These are phyloP conservation scores for Cercophora scortea DNA, from an alignment of 495 filamentous ascomycete genomes.

Conservation along the genomic window DNA sequence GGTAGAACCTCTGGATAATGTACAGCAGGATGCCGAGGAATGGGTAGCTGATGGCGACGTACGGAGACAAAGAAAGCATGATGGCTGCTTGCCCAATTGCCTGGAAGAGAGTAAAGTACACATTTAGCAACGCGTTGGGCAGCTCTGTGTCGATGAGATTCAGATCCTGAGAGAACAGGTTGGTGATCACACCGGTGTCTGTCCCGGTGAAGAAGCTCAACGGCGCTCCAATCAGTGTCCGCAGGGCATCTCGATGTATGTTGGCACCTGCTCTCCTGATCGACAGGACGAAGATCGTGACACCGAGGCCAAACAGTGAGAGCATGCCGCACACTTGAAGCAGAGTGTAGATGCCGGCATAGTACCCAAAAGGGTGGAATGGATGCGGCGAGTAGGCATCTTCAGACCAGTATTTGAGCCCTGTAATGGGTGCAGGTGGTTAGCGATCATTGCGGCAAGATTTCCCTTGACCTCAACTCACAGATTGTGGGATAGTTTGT, in stretches of 20 bases:
- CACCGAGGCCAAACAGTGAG: not conserved
- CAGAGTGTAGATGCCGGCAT: slow-evolving; percentile 49
- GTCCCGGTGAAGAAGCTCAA: slow-evolving; percentile 12
- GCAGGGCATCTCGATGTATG: not conserved
- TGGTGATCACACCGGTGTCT: slow-evolving; percentile 14
- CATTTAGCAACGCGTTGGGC: not conserved
- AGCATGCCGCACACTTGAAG: slow-evolving; percentile 25
- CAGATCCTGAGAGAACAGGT: slow-evolving; percentile 27
- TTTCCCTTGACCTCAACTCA: too few species aligned
- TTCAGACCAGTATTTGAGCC: not conserved
- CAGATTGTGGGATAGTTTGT: not conserved
- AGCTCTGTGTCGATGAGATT: slow-evolving; percentile 19
- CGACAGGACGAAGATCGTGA: not conserved
- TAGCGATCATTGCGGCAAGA: too few species aligned
- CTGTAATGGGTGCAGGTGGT: too few species aligned
- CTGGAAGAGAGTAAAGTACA: not conserved
- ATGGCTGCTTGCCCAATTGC: slow-evolving; percentile 19
- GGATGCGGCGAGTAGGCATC: slow-evolving; percentile 11
- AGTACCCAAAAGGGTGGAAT: slow-evolving; percentile 38
- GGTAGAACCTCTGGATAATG: slow-evolving; percentile 45
- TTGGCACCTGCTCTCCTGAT: not conserved
- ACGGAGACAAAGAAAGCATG: slow-evolving; percentile 20
- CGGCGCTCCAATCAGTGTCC: not conserved
- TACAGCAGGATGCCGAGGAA: slow-evolving; percentile 29
- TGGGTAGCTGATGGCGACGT: slow-evolving; percentile 20